phyloP scores from a whole-genome alignment of 1,284 basidiomycete genomes.

The Peniophora sp. region DNA sequence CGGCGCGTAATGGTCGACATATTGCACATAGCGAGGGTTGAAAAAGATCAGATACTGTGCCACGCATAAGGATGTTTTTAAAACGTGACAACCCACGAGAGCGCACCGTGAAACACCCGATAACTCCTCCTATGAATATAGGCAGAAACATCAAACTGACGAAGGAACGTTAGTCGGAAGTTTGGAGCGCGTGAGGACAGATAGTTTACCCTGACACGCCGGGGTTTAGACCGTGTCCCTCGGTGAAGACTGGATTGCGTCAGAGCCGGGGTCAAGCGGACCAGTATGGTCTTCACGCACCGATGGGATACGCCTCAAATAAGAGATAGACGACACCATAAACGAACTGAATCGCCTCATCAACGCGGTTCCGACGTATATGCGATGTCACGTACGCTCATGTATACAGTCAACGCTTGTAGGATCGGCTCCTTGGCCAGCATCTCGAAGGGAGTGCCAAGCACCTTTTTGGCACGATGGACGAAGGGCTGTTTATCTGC shows the following conservation, averaged over 20 bases:
- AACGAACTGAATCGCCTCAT: slow-evolving; percentile 31
- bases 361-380: background rate
- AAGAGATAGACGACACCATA: slow-evolving; percentile 51
- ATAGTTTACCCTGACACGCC: slow-evolving; percentile 19
- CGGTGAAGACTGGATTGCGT: slow-evolving; percentile 17
- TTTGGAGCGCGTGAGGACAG: too few relatives aligned
- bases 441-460: slow-evolving; percentile 33
- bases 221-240: slow-evolving; percentile 41
- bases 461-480: slow-evolving; percentile 21
- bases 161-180: background rate
- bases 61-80: background rate
- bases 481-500: slow-evolving; percentile 22
- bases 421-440: slow-evolving; percentile 38
- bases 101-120: slow-evolving; percentile 4
- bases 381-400: slow-evolving; percentile 23
- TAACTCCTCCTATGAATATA: slow-evolving; percentile 3
- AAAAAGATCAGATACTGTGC: slow-evolving; percentile 19
- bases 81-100: background rate
- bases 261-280: too few relatives aligned
- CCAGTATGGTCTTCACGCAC: background rate
- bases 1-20: slow-evolving; percentile 25
- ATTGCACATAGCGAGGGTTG: slow-evolving; percentile 22
- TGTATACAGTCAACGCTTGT: slow-evolving; percentile 36
- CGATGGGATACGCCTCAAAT: slow-evolving; percentile 39
- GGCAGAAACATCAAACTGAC: slow-evolving; percentile 17